Conservation (phyloP, 345 rosid species). For the Linum lewisii region DNA sequence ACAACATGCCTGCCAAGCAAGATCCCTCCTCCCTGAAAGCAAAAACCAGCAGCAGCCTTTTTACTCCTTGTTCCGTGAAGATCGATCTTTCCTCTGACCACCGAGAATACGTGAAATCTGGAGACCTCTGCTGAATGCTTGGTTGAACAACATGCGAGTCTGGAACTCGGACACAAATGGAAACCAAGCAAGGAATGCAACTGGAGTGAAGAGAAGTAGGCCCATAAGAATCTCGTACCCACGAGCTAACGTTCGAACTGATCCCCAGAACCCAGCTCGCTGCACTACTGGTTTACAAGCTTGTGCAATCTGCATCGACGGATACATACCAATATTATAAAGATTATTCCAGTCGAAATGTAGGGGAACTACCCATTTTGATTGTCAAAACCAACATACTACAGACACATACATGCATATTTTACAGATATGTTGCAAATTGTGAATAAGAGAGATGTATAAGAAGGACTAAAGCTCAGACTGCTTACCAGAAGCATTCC, state of each 20-base stretch:
- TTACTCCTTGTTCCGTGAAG: constrained; percentile 70
- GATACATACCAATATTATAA: neutral
- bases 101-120: constrained; percentile 98
- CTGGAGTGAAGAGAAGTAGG: constrained; percentile 87
- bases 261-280: constrained; percentile 84
- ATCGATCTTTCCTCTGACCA: constrained; percentile 73
- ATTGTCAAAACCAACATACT: no score
- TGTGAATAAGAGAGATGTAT: no score
- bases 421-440: no score
- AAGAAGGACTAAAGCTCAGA: neutral
- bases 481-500: constrained; percentile 85
- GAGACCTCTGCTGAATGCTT: constrained; percentile 97
- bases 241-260: constrained; percentile 80
- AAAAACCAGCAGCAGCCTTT: neutral
- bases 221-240: constrained; percentile 95
- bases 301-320: constrained; percentile 64
- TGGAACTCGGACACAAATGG: constrained; percentile 97
- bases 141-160: constrained; percentile 99
- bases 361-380: no score
- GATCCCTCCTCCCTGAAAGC: neutral
- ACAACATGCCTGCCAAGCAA: neutral
- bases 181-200: constrained; percentile 98
- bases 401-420: neutral
- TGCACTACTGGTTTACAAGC: constrained; percentile 76
- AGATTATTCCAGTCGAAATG: no score